Base-by-base conservation (phyloP, 805 yeast genomes). In the Nadsonia fulvescens region DNA sequence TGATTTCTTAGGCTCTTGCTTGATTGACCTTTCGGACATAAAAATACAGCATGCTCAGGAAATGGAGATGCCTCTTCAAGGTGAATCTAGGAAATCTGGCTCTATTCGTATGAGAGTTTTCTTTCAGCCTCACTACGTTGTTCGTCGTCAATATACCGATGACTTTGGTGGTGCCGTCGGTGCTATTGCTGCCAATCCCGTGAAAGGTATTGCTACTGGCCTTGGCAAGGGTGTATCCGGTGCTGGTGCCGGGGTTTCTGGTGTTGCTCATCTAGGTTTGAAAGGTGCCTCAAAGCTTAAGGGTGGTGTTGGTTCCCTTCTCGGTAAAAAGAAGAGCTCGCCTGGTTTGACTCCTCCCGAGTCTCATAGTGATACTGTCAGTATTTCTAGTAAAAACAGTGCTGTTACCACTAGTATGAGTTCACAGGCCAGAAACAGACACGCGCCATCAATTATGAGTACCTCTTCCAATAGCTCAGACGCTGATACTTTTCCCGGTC, bases 1-100 rank as follows among this genome's bases (percentile, higher is more conserved):
- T 49, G 99, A 89, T 49, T 56, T 59, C 35, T 58, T 89, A 29
- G 93, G 96, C 30, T 56, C 54, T 16, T 77, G 70, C 7, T 38
- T 43, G 12, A 46, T 82, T 30, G 61, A 65, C 7, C 52, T 86
- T 31, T 47, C 64, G 1, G 65, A 66, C 8, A 54, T 83, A 11
- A 68, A 70, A 35, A 76, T 82, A 4, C 57, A 61, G 28, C 54
- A 56, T 14, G 61, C 63, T 14, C 48, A 54, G 9, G 69, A 63
- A 10, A 44, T 63, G 31, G 67, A 61, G 24, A 50, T 71, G 22
- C 66, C 66, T 3, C 53, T 75, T 20, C 37, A 32, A 5, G 59
- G 58, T 4, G n/a, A n/a, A n/a, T n/a, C n/a, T n/a, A 63, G 63
- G 16, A 74, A 72, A 8, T 32, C 31, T n/a, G 96, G 96, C 39